phyloP scores from a whole-genome alignment of 163 green algal genomes.

The Scenedesmus sp. region DNA sequence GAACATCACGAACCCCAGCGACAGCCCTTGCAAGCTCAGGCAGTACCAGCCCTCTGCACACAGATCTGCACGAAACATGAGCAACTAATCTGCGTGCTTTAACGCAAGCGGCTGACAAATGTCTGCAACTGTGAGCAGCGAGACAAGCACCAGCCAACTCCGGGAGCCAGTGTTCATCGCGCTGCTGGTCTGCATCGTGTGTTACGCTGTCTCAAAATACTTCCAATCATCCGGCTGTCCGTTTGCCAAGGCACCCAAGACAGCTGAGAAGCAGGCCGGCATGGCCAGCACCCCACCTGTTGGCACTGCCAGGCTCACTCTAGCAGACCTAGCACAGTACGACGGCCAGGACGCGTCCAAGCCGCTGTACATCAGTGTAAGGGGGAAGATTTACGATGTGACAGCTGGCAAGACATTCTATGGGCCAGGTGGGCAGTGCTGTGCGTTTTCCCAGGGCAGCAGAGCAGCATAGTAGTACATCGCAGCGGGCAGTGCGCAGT shows the following conservation, averaged over 20 bases:
- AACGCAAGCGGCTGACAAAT: background rate
- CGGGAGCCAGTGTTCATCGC: constrained; percentile 18
- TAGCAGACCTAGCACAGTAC: constrained; percentile 19
- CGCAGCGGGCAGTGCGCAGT: background rate
- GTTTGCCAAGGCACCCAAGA: background rate
- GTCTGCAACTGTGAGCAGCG: constrained; percentile 2
- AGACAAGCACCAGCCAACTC: constrained; percentile 13
- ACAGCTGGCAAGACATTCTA: constrained; percentile 65
- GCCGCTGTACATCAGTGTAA: constrained; percentile 64
- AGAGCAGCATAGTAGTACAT: background rate
- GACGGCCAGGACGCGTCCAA: constrained; percentile 61
- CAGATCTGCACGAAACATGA: background rate
- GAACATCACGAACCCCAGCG: background rate
- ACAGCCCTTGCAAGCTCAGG: background rate
- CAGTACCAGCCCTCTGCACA: background rate
- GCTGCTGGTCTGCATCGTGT: background rate
- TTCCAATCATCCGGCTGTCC: constrained; percentile 1
- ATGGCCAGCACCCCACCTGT: constrained; percentile 16
- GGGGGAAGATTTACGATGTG: constrained; percentile 68
- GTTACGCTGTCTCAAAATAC: background rate
- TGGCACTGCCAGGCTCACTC: constrained; percentile 18
- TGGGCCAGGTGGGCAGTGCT: constrained; percentile 57
- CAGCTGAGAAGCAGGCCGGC: background rate
- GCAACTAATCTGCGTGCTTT: background rate
- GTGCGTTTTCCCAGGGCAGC: background rate